Evolutionary conservation across 768 basidiomycete genomes (phyloP).

Genomic region (Trametes cingulata): DNA sequence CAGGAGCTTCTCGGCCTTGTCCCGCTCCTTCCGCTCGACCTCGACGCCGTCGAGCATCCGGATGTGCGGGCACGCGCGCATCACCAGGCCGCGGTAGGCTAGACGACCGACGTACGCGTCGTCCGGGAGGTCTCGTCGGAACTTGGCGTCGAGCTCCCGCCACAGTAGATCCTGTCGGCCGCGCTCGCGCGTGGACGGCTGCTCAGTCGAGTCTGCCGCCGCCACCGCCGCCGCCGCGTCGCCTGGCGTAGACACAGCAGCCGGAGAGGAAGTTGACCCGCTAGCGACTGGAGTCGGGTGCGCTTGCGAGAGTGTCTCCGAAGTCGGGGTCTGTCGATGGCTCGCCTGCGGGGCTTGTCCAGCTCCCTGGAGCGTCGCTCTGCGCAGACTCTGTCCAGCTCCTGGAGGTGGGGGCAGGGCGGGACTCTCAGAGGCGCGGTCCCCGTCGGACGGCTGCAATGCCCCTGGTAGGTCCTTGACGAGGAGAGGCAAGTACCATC

Average conservation of each 20-base stretch:
- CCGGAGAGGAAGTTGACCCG: neutral
- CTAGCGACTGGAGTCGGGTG: neutral
- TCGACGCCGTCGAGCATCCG: slow-evolving; percentile 84
- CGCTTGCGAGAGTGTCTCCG: neutral
- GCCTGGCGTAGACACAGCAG: neutral
- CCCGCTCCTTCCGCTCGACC: slow-evolving; percentile 80
- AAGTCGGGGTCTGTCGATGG: neutral
- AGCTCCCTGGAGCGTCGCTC: neutral
- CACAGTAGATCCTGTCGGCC: slow-evolving; percentile 41
- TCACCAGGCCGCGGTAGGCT: slow-evolving; percentile 86
- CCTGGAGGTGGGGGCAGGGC: neutral
- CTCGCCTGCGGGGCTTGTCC: neutral
- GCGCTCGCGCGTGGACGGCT: slow-evolving; percentile 12
- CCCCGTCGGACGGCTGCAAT: slow-evolving; percentile 53
- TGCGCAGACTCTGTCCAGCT: neutral
- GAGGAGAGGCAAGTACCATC: slow-evolving; percentile 91
- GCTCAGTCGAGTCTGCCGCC: slow-evolving; percentile 5
- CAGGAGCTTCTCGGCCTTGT: slow-evolving; percentile 75
- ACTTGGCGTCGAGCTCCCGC: slow-evolving; percentile 80
- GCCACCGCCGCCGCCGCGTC: neutral
- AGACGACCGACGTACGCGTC: slow-evolving; percentile 83
- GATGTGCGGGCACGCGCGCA: slow-evolving; percentile 69
- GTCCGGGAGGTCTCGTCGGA: slow-evolving; percentile 89
- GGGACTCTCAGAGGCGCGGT: slow-evolving; percentile 20
- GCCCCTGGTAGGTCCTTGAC: slow-evolving; percentile 68